phyloP scores from a whole-genome alignment of 495 filamentous ascomycete genomes.

The Bathelium albidoporum region DNA sequence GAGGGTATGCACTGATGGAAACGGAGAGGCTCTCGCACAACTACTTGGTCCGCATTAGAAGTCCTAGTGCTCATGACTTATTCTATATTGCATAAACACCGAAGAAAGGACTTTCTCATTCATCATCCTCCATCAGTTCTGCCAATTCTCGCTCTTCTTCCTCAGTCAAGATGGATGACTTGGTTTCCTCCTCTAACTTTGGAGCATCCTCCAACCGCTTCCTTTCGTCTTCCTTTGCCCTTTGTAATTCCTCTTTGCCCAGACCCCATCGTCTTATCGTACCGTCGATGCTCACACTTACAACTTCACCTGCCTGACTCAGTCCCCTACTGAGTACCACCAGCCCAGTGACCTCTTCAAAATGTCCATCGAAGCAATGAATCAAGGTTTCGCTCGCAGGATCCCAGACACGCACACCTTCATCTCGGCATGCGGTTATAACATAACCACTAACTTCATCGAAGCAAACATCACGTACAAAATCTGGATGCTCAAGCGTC shows the following conservation, averaged over 20 bases:
- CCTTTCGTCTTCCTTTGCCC: constrained; percentile 34
- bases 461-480: constrained; percentile 70
- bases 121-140: constrained; percentile 73
- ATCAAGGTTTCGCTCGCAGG: constrained; percentile 60
- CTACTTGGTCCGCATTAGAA: background rate
- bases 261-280: constrained; percentile 79
- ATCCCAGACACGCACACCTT: constrained; percentile 88
- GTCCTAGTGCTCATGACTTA: no score
- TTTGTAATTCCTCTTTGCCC: constrained; percentile 50
- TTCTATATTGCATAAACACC: background rate
- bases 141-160: constrained; percentile 83
- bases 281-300: constrained; percentile 79
- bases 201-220: constrained; percentile 38
- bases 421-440: constrained; percentile 83
- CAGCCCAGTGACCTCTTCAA: constrained; percentile 80
- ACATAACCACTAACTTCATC: constrained; percentile 66
- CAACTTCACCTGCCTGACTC: constrained; percentile 41
- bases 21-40: background rate
- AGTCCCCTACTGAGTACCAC: constrained; percentile 31
- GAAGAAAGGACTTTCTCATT: constrained; percentile 24
- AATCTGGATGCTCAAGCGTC: constrained; percentile 70
- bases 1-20: background rate
- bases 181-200: constrained; percentile 27
- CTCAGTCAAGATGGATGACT: constrained; percentile 50
- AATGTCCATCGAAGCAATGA: constrained; percentile 75